Conservation (phyloP, 768 basidiomycete species). For the Kwoniella pini region DNA sequence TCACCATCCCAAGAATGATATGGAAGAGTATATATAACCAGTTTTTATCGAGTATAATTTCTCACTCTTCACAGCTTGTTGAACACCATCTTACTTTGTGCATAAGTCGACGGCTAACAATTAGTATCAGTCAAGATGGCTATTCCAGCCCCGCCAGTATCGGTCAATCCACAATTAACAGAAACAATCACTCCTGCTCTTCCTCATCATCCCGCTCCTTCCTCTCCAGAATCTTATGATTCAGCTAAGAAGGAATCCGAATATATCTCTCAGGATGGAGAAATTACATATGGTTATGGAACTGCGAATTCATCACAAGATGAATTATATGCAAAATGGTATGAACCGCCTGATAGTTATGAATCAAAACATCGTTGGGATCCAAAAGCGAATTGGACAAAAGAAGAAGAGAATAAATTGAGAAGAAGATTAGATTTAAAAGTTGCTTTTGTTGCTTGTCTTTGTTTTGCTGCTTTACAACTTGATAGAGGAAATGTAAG, state of each 20-base stretch:
- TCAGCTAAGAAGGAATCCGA: background rate
- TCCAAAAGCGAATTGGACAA: slow-evolving; percentile 35
- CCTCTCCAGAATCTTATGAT: slow-evolving; percentile 1
- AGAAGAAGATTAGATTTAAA: slow-evolving; percentile 12
- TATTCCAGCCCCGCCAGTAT: slow-evolving; percentile 5
- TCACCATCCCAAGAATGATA: too few species aligned
- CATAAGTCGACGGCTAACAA: too few species aligned
- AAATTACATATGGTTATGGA: background rate
- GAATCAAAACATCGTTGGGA: slow-evolving; percentile 41
- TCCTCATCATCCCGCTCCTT: background rate
- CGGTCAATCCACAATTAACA: background rate
- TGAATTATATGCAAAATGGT: slow-evolving; percentile 18
- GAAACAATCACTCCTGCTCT: background rate
- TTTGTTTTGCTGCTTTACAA: slow-evolving; percentile 34
- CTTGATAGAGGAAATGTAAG: slow-evolving; percentile 39
- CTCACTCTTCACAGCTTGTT: too few species aligned
- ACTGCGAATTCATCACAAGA: background rate
- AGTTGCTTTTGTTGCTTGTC: slow-evolving; percentile 24
- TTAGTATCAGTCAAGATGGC: background rate
- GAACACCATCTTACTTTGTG: too few species aligned
- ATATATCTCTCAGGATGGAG: background rate
- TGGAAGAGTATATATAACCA: too few species aligned
- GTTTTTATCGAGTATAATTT: too few species aligned
- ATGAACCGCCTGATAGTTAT: slow-evolving; percentile 33
- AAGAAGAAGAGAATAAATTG: slow-evolving; percentile 29